These are phyloP conservation scores for Phytophthora vignae DNA, from an alignment of 352 stramenopile genomes.

Conservation along the genomic window DNA sequence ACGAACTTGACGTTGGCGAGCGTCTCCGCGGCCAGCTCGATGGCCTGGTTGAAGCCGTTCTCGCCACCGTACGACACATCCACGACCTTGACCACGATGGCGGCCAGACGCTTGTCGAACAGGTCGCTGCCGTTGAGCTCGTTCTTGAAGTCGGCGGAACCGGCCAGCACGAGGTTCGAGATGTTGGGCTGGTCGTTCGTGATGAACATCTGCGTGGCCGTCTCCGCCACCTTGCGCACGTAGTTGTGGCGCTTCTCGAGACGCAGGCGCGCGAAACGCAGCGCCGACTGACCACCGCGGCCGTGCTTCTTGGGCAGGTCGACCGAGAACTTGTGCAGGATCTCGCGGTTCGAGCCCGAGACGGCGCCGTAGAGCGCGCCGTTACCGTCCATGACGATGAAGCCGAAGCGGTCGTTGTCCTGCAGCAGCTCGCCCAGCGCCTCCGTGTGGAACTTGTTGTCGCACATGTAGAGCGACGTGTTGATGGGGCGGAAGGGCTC, in stretches of 20 bases:
- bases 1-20: conserved; percentile 99
- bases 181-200: conserved; percentile 98
- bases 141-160: conserved; percentile 99
- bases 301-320: conserved; percentile 99
- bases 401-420: conserved; percentile 99
- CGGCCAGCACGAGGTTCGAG: conserved; percentile 97
- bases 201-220: conserved; percentile 99
- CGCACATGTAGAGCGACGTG: conserved; percentile 99
- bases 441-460: conserved; percentile 99
- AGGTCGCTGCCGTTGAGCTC: conserved; percentile 97
- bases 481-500: conserved; percentile 99
- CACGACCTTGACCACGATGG: conserved; percentile 99
- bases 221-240: conserved; percentile 98
- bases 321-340: conserved; percentile 97
- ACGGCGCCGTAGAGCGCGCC: conserved; percentile 98
- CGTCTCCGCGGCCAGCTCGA: conserved; percentile 98
- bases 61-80: conserved; percentile 99
- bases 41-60: conserved; percentile 99
- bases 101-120: conserved; percentile 96
- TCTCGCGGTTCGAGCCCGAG: conserved; percentile 92
- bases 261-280: conserved; percentile 99
- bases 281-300: conserved; percentile 98
- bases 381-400: conserved; percentile 99
- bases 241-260: conserved; percentile 99
- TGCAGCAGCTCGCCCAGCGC: conserved; percentile 98